Base-by-base conservation (phyloP, 108 stramenopile genomes). In the Stephanodiscus minutulus region DNA sequence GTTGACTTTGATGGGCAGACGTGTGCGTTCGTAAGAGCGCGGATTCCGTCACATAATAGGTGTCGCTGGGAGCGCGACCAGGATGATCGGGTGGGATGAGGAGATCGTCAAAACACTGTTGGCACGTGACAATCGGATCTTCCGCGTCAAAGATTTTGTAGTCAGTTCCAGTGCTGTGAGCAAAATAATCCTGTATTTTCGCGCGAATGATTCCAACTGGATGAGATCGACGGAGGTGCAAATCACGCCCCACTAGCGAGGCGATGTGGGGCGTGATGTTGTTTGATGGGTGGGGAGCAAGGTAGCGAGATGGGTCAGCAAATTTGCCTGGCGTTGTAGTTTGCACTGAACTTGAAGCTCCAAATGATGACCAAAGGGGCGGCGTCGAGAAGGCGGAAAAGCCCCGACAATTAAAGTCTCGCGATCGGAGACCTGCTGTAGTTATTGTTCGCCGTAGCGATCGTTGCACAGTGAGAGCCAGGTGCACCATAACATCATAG, bases 21-120 rank as follows among this genome's bases (percentile, higher is more conserved):
- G 98, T 98, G 69, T 98, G 98, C 18, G 96, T 96, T 13, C 98
- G 84, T 11, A 98, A 75, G 58, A 97, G 64, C 24, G 80, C 82
- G 31, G 76, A 76, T 15, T 79, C 68, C 47, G 82, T 82, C 21
- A 98, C 43, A 78, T 98, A 98, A 73, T 94, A 98, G 1, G 98
- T 97, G 76, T 98, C 97, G 29, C 87, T 84, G 58, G 89, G 91
- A 58, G 78, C 59, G 12, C 98, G 82, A 24, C 88, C 93, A 28
- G 97, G 96, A 74, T 98, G 98, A 47, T 96, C 94, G 29, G 91
- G 88, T 27, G 90, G 93, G 59, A 88, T 89, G 35, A 82, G 82
- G 35, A 90, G 59, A 35, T 86, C 91, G 55, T 92, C 91, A 66
- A 95, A 95, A 52, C 86, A 87, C 59, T 87, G 83, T 41, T 57